Base-by-base conservation (phyloP, 2,329 filamentous ascomycete species). In the Ophiostoma pallidulum region DNA sequence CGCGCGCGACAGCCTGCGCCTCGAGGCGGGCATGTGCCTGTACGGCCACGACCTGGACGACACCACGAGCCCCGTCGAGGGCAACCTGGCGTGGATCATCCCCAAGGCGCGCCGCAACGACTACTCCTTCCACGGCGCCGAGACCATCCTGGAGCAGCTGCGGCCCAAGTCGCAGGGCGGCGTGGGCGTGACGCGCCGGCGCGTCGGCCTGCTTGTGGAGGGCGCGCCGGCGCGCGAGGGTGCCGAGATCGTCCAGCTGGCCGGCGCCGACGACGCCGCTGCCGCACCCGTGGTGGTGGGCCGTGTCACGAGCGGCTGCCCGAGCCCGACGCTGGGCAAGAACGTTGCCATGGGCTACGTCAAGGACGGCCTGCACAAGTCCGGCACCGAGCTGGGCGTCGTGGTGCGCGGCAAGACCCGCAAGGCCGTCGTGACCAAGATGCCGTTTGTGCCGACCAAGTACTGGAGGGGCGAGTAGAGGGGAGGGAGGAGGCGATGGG, bases 21-120 rank as follows among this genome's bases (percentile, higher is more conserved):
- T 98, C 26, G 92, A 98, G 70, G 92, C 92, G 0, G 92, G 92
- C 52, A 94, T 98, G 91, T 98, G 92, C 66, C 76, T 98, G n/a
- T 98, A 98, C 68, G 92, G 92, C n/a, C 88, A 97, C 68, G 92
- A 98, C 64, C 77, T 98, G 32, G 82, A 94, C 63, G 91, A 95
- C 62, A 64, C 66, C n/a, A 79, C 73, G 16, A 79, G 76, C 14
- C 76, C 76, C 14, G 73, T 75, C 53, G 77, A 80, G 65, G 77
- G 66, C 28, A 70, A 65, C 13, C 70, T 80, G 28, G 61, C 64
- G 55, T 98, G 92, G 91, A 78, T 96, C 60, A 82, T 98, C 51
- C 82, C 85, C 54, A 89, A 88, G 61, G 78, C 83, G 48, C 80
- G 91, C 16, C 82, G 82, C 46, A 68, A 75, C 19, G 67, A 67